Evolutionary conservation across 345 rosid species (phyloP).

Genomic region (Citrus glauca): DNA sequence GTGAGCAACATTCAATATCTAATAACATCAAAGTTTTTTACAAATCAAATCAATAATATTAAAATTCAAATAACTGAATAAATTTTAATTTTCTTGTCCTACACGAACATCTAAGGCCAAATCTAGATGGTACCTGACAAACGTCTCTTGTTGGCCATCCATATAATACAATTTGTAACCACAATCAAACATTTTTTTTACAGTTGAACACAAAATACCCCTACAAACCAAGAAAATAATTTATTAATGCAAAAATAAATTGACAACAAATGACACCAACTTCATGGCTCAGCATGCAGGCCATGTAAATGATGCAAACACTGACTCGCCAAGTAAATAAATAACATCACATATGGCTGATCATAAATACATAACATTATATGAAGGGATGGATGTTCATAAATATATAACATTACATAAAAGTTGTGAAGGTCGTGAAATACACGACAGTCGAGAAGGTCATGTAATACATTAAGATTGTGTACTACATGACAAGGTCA

Average conservation of each 20-base stretch:
- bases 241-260: not conserved
- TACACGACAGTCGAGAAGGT: too few species aligned
- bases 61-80: too few species aligned
- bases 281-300: not conserved
- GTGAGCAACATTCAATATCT: not conserved
- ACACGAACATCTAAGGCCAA: not conserved
- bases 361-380: too few species aligned
- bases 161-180: slow-evolving; percentile 50
- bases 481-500: too few species aligned
- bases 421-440: too few species aligned
- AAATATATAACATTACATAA: too few species aligned
- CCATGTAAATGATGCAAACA: not conserved
- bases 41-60: too few species aligned
- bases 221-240: slow-evolving; percentile 31
- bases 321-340: not conserved
- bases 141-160: slow-evolving; percentile 74
- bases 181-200: slow-evolving; percentile 44
- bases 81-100: not conserved
- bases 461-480: too few species aligned
- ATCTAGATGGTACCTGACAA: slow-evolving; percentile 26
- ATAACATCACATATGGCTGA: too few species aligned
- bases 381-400: too few species aligned
- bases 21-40: not conserved
- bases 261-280: not conserved
- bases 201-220: slow-evolving; percentile 37